Base-by-base conservation (phyloP, 257 asterid genomes). In the Lithospermum erythrorhizon region DNA sequence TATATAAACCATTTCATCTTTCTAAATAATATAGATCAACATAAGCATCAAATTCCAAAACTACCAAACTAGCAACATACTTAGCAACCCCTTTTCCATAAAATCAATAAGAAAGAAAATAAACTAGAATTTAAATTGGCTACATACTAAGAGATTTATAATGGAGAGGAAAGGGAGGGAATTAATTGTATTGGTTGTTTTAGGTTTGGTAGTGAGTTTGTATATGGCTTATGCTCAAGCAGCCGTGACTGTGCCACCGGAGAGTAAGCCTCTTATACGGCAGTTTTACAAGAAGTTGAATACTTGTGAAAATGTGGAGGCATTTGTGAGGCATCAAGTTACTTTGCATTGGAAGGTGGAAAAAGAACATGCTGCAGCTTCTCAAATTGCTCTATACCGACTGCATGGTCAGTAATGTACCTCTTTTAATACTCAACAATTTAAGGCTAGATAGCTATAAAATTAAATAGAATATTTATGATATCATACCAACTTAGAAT, bases 371-470 rank as follows among this genome's bases (percentile, higher is more conserved):
- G 78, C 95, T 21, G 80, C 93, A 85, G 73, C 69, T 88, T 22
- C 71, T 85, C 45, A 87, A 85, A 68, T 18, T 88, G 78, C 84
- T 85, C 65, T 85, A 83, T 66, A 75, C 93, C 6, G 96, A 88
- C 57, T 88, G 96, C 77, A 83, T 88, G 90, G 83, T 80, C 66
- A 88, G 81, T 75, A 93, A 74, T 57, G 84, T 67, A 19, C 24
- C 15, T 13, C 29, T 21, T 53, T 53, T 1, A 21, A 53, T 6
- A 10, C 11, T 10, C 32, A 6, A 27, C 0, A 3, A 1, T 2
- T 27, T 27, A 3, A 27, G 32, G 6, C 32, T 27, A n/a, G n/a
- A n/a, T 27, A 27, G 6, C 32, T 27, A 27, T 5, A 27, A 27
- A 27, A 27, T 3, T 27, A 7, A 27, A 24, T 4, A 2, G 27